phyloP scores from a whole-genome alignment of 2,329 filamentous ascomycete genomes.

The Thermothelomyces thermophilus region DNA sequence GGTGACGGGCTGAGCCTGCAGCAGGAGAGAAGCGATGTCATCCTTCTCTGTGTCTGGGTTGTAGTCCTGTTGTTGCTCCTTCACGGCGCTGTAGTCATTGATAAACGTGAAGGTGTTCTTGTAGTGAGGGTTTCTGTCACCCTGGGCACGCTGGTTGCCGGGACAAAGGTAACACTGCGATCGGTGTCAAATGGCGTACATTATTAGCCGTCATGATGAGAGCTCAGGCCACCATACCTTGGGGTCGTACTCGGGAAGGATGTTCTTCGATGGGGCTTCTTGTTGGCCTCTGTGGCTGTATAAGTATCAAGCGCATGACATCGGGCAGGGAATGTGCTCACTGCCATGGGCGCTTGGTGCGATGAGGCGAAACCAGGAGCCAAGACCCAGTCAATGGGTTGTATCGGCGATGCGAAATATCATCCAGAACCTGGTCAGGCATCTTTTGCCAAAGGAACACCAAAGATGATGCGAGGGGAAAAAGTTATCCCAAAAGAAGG shows the following conservation, averaged over 20 bases:
- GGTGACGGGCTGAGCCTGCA: slow-evolving; percentile 78
- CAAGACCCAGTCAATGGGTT: slow-evolving; percentile 87
- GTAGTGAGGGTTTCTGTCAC: slow-evolving; percentile 81
- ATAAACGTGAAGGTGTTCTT: slow-evolving; percentile 86
- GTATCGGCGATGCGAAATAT: slow-evolving; percentile 92
- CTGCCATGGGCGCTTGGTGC: slow-evolving; percentile 98
- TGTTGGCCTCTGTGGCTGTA: slow-evolving; percentile 60
- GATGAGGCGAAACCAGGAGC: slow-evolving; percentile 90
- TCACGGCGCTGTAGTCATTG: slow-evolving; percentile 96
- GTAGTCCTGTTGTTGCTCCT: slow-evolving; percentile 85
- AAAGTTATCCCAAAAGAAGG: neutral
- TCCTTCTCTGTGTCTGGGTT: slow-evolving; percentile 35
- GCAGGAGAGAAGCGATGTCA: slow-evolving; percentile 64
- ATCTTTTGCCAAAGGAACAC: slow-evolving; percentile 38
- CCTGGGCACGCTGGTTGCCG: slow-evolving; percentile 79
- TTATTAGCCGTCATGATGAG: too few relatives aligned
- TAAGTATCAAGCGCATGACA: neutral
- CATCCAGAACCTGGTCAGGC: slow-evolving; percentile 74
- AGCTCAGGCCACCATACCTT: slow-evolving; percentile 43
- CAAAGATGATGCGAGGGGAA: neutral
- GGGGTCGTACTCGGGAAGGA: slow-evolving; percentile 75
- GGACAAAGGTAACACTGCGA: slow-evolving; percentile 86
- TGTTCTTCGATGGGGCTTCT: slow-evolving; percentile 61
- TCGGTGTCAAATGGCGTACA: slow-evolving; percentile 5
- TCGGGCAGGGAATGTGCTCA: slow-evolving; percentile 42